phyloP scores from a whole-genome alignment of 208 protist genomes.

The Angomonas desouzai region DNA sequence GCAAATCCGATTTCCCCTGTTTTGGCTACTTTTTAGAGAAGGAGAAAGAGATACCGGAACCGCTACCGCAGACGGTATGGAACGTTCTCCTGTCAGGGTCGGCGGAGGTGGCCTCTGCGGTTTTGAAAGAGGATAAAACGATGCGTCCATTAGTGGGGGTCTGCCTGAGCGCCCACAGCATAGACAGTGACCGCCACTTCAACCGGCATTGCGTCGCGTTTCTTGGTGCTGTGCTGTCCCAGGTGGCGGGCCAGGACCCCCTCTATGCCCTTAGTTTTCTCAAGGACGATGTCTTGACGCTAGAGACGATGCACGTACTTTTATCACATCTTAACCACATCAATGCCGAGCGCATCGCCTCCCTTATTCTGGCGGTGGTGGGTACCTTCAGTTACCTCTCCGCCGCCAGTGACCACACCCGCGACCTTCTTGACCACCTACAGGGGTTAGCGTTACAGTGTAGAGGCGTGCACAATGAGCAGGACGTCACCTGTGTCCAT shows the following conservation, averaged over 20 bases:
- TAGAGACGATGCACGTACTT: slow-evolving; percentile 5
- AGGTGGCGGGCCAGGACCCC: slow-evolving; percentile 44
- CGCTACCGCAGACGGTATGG: slow-evolving; percentile 35
- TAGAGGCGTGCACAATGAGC: slow-evolving; percentile 1
- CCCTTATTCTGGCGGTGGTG: slow-evolving; percentile 28
- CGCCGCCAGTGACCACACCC: slow-evolving; percentile 18
- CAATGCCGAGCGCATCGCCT: slow-evolving; percentile 23
- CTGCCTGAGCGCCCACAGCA: slow-evolving; percentile 1
- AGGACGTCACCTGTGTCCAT: neutral
- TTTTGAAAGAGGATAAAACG: slow-evolving; percentile 15
- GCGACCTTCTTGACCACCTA: slow-evolving; percentile 22
- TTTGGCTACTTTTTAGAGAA: slow-evolving; percentile 9
- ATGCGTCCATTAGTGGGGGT: slow-evolving; percentile 17
- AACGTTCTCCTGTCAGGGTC: slow-evolving; percentile 23
- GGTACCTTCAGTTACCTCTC: slow-evolving; percentile 16
- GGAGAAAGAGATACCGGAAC: slow-evolving; percentile 11
- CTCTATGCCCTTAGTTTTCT: slow-evolving; percentile 34
- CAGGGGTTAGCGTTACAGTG: slow-evolving; percentile 12
- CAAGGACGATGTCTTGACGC: slow-evolving; percentile 22
- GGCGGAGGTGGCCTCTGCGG: slow-evolving; percentile 27
- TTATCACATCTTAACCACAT: slow-evolving; percentile 16
- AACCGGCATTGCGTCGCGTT: neutral
- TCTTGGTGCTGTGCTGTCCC: slow-evolving; percentile 32
- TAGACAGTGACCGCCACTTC: neutral
- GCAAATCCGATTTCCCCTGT: neutral